Evolutionary conservation across 1,284 basidiomycete species (phyloP).

Genomic region (Pseudozyma hubeiensis): DNA sequence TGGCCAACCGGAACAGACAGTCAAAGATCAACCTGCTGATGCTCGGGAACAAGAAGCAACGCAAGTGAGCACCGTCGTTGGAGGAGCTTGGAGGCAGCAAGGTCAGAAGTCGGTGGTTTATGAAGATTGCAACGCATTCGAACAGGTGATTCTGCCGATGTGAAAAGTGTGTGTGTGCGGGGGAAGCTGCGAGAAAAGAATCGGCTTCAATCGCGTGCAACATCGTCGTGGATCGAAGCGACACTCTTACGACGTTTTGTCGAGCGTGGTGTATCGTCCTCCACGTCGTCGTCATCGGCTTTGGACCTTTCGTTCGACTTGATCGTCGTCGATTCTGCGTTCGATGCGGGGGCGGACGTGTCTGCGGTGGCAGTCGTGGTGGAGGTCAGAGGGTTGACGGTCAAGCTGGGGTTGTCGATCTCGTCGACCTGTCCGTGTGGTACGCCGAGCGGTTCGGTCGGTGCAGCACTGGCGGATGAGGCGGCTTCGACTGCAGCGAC

Average conservation of each 20-base stretch:
- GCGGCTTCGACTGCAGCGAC: slow-evolving; percentile 13
- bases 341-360: background rate
- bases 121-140: too few species aligned
- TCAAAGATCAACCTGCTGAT: too few species aligned
- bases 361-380: slow-evolving; percentile 13
- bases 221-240: slow-evolving; percentile 15
- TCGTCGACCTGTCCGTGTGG: slow-evolving; percentile 46
- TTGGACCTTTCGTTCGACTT: background rate
- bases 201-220: too few species aligned
- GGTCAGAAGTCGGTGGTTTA: too few species aligned
- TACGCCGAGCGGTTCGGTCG: slow-evolving; percentile 26
- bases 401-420: slow-evolving; percentile 26
- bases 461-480: background rate
- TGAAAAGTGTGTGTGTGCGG: too few species aligned
- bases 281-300: background rate
- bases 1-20: too few species aligned
- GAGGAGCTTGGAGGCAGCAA: too few species aligned
- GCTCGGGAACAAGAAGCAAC: too few species aligned
- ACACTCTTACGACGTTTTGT: slow-evolving; percentile 28
- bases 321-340: background rate
- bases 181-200: too few species aligned
- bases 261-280: slow-evolving; percentile 9
- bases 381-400: slow-evolving; percentile 23
- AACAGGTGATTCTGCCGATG: too few species aligned
- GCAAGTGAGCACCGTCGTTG: too few species aligned